Percentiles rank a stretch among this genome's conserved stretches.
phyloP scores from a whole-genome alignment of 2,329 filamentous ascomycete genomes.

The Aureobasidium sp. region DNA sequence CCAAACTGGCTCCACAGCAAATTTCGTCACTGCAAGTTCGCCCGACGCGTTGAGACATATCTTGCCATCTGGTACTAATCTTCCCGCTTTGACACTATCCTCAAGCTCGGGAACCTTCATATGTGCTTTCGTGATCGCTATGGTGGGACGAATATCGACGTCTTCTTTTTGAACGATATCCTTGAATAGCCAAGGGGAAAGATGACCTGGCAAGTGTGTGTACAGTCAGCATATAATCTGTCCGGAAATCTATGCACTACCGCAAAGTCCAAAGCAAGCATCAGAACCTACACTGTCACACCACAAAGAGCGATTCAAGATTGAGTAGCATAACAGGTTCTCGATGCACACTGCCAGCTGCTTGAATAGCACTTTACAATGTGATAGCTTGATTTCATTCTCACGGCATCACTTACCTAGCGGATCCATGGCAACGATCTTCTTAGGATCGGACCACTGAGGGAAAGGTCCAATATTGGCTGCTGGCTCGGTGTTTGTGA shows the following conservation, averaged over 20 bases:
- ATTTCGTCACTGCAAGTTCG: constrained; percentile 89
- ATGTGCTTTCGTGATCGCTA: constrained; percentile 84
- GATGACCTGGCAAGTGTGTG: constrained; percentile 48
- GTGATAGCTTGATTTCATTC: not conserved
- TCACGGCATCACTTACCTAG: constrained; percentile 43
- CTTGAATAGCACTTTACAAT: not conserved
- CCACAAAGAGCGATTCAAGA: not conserved
- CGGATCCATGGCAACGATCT: constrained; percentile 97
- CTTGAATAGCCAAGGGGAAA: constrained; percentile 76
- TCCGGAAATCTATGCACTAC: too few relatives aligned
- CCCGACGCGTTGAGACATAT: constrained; percentile 81
- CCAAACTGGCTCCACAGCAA: constrained; percentile 86
- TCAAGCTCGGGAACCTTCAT: constrained; percentile 97
- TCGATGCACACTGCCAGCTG: not conserved
- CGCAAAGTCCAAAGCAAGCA: not conserved
- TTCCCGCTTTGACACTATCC: constrained; percentile 72
- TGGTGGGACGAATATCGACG: constrained; percentile 81
- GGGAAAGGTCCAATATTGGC: constrained; percentile 80
- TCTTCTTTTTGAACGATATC: constrained; percentile 71
- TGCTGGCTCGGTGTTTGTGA: constrained; percentile 87
- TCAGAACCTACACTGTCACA: not conserved
- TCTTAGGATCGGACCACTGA: constrained; percentile 63
- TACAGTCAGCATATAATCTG: not conserved
- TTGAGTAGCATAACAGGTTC: not conserved
- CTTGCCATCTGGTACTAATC: constrained; percentile 74